Evolutionary conservation across 2,329 filamentous ascomycete species (phyloP).

Genomic region (Rachicladosporium sp.): DNA sequence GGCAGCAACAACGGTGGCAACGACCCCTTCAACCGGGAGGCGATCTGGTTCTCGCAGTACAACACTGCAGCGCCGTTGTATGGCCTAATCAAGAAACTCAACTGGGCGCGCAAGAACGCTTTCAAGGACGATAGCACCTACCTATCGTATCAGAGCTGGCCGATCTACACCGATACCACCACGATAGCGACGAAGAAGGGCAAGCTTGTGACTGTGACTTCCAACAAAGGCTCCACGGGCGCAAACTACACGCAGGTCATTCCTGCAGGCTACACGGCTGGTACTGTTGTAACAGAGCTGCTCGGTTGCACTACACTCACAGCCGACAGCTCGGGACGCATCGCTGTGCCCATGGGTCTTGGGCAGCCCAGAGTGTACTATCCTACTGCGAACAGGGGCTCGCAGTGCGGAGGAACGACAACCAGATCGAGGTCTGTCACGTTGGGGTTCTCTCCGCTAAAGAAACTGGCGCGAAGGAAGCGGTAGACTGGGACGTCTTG

Average conservation of each 20-base stretch:
- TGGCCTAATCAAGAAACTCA: constrained; percentile 29
- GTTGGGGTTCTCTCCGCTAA: too few species aligned
- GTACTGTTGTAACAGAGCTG: constrained; percentile 25
- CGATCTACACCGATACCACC: constrained; percentile 29
- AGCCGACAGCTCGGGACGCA: constrained; percentile 16
- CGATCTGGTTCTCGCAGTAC: constrained; percentile 31
- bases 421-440: too few species aligned
- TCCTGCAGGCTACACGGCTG: constrained; percentile 14
- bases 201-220: constrained; percentile 28
- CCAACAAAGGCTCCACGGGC: constrained; percentile 19
- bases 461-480: too few species aligned
- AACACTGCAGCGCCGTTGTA: constrained; percentile 26
- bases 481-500: too few species aligned
- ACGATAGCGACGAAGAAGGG: constrained; percentile 39
- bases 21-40: constrained; percentile 30
- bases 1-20: constrained; percentile 15
- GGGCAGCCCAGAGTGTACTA: constrained; percentile 27
- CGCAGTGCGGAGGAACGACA: constrained; percentile 1
- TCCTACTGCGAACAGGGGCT: constrained; percentile 12
- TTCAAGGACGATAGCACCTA: constrained; percentile 29
- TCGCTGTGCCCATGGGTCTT: constrained; percentile 23
- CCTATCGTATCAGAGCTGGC: constrained; percentile 27
- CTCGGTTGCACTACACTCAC: constrained; percentile 23
- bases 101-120: constrained; percentile 38
- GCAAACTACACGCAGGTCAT: constrained; percentile 16